Base-by-base conservation (phyloP, 2,329 filamentous ascomycete species). In the Diaporthe helianthi region DNA sequence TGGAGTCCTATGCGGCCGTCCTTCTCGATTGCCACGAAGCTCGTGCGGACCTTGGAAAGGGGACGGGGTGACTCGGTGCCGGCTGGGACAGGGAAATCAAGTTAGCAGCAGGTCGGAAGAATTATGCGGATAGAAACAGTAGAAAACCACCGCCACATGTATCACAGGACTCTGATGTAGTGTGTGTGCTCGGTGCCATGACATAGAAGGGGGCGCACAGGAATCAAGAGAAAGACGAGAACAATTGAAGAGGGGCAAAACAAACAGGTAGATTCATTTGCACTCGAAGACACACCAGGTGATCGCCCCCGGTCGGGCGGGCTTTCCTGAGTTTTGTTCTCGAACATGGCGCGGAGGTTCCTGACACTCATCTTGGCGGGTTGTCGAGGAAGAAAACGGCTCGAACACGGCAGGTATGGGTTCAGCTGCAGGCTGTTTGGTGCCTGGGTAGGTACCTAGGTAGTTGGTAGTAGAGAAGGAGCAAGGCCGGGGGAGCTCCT, bases 331-430 rank as follows among this genome's bases (percentile, higher is more conserved):
- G 86, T 87, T 80, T 89, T 92, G 78, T 89, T 88, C 84, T 94
- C 92, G 79, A 94, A 94, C 86, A 92, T 93, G 76, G 92, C 92
- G 29, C 91, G 86, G 73, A 94, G 87, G 81, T 92, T 92, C 82
- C 86, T 90, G 76, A 93, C 90, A 77, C 89, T 89, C 87, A 89
- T 89, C 76, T 79, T 82, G 80, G 80, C 80, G 75, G 79, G 69
- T 74, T 74, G 55, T 60, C 61, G 66, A 64, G 65, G 65, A 47
- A 29, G 19, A 46, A 38, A 61, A 22, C 31, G 58, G 63, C 41
- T 54, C 63, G 65, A 63, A 69, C 51, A 19, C 58, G 36, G 53
- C 52, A 24, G 54, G 63, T 13, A 26, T 7, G 24, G 33, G 15
- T 22, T 15, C 36, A 15, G 36, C 4, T 31, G 17, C n/a, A 44